A percentile compares a stretch with the other conserved stretches of the same genome.
Conservation (phyloP, 2,329 filamentous ascomycete genomes). For the Cadophora gregata region DNA sequence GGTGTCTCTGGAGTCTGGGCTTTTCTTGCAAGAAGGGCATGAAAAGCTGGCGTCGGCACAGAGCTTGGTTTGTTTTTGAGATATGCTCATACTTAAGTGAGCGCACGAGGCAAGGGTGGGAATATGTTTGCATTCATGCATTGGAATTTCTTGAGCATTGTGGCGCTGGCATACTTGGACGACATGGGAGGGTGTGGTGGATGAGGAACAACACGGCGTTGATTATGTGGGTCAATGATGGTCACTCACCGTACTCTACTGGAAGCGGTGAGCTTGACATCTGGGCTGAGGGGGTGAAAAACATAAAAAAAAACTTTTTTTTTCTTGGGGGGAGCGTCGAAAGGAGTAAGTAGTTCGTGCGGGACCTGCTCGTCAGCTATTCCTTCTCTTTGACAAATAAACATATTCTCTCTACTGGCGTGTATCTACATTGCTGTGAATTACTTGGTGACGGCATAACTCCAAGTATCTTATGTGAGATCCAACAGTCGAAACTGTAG, state of each 20-base stretch:
- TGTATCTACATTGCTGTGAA: not conserved
- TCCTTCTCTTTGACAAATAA: constrained; percentile 33
- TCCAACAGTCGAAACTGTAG: not conserved
- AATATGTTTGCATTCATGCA: constrained; percentile 23
- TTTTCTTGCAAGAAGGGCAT: constrained; percentile 40
- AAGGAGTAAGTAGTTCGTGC: constrained; percentile 33
- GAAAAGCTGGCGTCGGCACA: constrained; percentile 40
- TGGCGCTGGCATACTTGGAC: constrained; percentile 30
- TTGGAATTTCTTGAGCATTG: constrained; percentile 26
- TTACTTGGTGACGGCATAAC: not conserved
- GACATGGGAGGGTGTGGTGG: constrained; percentile 30
- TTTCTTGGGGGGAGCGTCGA: constrained; percentile 32
- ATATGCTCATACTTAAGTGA: constrained; percentile 34
- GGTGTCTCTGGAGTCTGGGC: constrained; percentile 39
- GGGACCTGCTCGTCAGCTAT: constrained; percentile 37
- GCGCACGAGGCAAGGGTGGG: constrained; percentile 26
- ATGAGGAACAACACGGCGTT: constrained; percentile 25
- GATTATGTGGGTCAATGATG: constrained; percentile 35
- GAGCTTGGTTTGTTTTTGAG: constrained; percentile 38
- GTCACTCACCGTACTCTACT: constrained; percentile 38
- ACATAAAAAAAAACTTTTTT: constrained; percentile 33
- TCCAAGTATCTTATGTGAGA: not conserved
- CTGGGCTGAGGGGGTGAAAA: constrained; percentile 30
- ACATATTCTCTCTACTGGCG: constrained; percentile 29
- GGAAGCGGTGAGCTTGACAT: constrained; percentile 39